Conservation (phyloP, 2,329 filamentous ascomycete genomes). For the Aspergillus neoniger region DNA sequence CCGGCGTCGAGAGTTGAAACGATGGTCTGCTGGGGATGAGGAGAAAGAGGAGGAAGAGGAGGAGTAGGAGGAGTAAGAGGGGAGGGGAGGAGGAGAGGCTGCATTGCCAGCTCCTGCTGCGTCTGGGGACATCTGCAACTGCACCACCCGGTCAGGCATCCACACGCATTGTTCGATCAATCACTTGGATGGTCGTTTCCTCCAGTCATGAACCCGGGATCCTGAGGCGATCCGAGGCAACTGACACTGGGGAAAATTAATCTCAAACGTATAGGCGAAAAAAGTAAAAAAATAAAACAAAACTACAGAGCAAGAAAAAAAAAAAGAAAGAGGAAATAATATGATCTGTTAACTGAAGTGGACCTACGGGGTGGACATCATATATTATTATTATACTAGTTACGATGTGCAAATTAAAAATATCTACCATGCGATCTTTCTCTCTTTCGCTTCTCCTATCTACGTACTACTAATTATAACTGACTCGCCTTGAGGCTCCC, state of each 20-base stretch:
- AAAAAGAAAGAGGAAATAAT: constrained; percentile 8
- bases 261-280: background rate
- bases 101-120: constrained; percentile 20
- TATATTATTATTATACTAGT: constrained; percentile 12
- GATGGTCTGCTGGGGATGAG: constrained; percentile 9
- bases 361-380: constrained; percentile 8
- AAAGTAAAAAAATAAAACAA: constrained; percentile 2
- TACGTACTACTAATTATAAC: constrained; percentile 12
- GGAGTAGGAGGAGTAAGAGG: background rate
- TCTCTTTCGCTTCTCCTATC: background rate
- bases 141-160: constrained; percentile 22
- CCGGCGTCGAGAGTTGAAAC: constrained; percentile 15
- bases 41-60: constrained; percentile 1
- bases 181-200: constrained; percentile 10
- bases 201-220: too few species aligned
- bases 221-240: constrained; percentile 3
- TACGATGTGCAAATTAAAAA: constrained; percentile 7
- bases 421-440: background rate
- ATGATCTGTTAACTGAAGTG: constrained; percentile 17
- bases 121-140: constrained; percentile 23
- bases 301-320: background rate
- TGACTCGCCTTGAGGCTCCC: background rate
- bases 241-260: background rate
- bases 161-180: constrained; percentile 19
- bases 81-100: constrained; percentile 1